phyloP scores from a whole-genome alignment of 805 yeast genomes.

The Sugiyamaella lignohabitans region DNA sequence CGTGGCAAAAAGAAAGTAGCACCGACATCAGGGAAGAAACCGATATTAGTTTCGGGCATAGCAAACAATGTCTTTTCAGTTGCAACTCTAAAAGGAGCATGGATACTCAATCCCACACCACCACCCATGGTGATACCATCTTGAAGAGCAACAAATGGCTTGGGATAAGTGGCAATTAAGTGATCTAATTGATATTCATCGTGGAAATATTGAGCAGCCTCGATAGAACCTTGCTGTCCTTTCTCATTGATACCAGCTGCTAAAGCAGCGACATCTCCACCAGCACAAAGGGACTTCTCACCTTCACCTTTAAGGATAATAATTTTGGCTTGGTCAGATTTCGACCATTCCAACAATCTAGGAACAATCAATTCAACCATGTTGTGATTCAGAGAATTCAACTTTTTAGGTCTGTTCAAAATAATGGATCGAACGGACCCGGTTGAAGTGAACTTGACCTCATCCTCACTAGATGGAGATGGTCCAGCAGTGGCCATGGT shows the following conservation, averaged over 20 bases:
- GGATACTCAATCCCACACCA: slow-evolving; percentile 88
- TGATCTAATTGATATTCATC: slow-evolving; percentile 78
- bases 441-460: slow-evolving; percentile 56
- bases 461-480: slow-evolving; percentile 40
- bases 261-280: slow-evolving; percentile 88
- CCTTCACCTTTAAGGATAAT: slow-evolving; percentile 60
- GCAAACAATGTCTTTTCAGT: slow-evolving; percentile 87
- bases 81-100: slow-evolving; percentile 89
- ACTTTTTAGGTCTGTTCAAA: slow-evolving; percentile 72
- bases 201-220: slow-evolving; percentile 62
- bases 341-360: slow-evolving; percentile 68
- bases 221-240: slow-evolving; percentile 42
- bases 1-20: slow-evolving; percentile 83
- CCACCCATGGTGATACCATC: slow-evolving; percentile 98
- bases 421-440: slow-evolving; percentile 66
- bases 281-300: slow-evolving; percentile 79
- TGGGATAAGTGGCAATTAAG: slow-evolving; percentile 69
- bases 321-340: slow-evolving; percentile 56
- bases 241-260: slow-evolving; percentile 37
- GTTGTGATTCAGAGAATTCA: slow-evolving; percentile 73
- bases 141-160: slow-evolving; percentile 80
- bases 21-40: slow-evolving; percentile 95
- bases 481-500: slow-evolving; percentile 8
- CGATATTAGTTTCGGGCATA: slow-evolving; percentile 98
- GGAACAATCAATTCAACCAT: slow-evolving; percentile 73